A percentile compares a stretch with the other conserved stretches of the same genome.
Evolutionary conservation across 2,329 filamentous ascomycete genomes (phyloP).

Genomic region (Exophiala sp.): DNA sequence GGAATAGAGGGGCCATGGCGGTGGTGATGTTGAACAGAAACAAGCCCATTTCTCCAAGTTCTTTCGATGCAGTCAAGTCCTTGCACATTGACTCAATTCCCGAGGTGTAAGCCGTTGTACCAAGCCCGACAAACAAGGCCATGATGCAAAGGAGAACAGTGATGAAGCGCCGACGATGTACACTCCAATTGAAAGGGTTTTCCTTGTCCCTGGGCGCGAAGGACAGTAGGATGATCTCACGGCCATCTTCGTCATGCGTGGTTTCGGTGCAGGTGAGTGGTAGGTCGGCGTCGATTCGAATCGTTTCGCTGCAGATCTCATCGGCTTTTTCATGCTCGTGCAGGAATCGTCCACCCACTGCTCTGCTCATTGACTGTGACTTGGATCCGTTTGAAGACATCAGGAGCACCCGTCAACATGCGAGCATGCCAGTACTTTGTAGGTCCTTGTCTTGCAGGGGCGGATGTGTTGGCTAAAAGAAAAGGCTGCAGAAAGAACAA

Average conservation of each 20-base stretch:
- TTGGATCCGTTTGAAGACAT: too few species aligned
- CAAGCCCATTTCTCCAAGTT: conserved; percentile 49
- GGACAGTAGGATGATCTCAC: conserved; percentile 46
- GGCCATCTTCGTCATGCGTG: conserved; percentile 39
- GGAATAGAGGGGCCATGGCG: conserved; percentile 46
- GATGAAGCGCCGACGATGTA: conserved; percentile 45
- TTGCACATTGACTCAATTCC: conserved; percentile 46
- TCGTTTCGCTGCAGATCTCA: background rate
- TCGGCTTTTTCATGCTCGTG: background rate
- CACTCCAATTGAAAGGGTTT: conserved; percentile 53
- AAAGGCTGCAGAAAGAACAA: too few species aligned
- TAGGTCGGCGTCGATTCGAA: conserved; percentile 46
- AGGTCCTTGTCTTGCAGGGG: too few species aligned
- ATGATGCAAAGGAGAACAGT: conserved; percentile 49
- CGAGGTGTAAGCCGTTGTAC: conserved; percentile 53
- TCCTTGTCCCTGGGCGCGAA: conserved; percentile 47
- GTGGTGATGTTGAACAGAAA: conserved; percentile 51
- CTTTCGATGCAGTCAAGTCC: conserved; percentile 42
- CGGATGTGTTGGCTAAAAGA: too few species aligned
- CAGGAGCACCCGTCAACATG: too few species aligned
- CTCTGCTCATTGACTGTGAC: too few species aligned
- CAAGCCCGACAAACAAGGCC: conserved; percentile 54
- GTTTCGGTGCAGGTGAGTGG: conserved; percentile 47
- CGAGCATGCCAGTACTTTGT: too few species aligned
- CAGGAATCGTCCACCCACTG: too few species aligned